Conservation (phyloP, 108 stramenopile species). For the Discostella stelligeroides region DNA sequence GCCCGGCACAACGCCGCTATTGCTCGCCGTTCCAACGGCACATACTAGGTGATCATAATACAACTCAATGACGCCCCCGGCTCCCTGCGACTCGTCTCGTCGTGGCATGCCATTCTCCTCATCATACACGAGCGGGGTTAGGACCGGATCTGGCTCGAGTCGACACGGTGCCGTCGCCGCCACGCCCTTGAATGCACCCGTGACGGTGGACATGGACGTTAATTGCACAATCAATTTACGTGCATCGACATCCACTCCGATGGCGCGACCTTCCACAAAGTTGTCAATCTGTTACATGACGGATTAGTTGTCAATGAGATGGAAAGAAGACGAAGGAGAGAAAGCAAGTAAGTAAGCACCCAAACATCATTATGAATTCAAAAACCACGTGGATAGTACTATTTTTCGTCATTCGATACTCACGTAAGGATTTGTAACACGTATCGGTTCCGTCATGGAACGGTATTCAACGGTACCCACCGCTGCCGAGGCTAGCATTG, state of each 20-base stretch:
- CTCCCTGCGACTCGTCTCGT: constrained; percentile 33
- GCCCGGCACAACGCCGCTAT: constrained; percentile 47
- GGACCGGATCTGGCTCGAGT: constrained; percentile 44
- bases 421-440: constrained; percentile 41
- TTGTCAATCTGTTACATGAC: constrained; percentile 54
- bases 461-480: constrained; percentile 76
- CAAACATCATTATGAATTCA: not conserved
- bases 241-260: constrained; percentile 42
- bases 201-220: constrained; percentile 41
- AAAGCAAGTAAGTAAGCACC: not conserved
- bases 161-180: constrained; percentile 36
- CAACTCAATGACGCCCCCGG: constrained; percentile 46
- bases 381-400: too few species aligned
- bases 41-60: constrained; percentile 58
- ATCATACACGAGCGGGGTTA: constrained; percentile 23
- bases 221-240: constrained; percentile 54
- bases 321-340: not conserved
- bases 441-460: constrained; percentile 75
- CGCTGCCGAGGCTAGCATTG: constrained; percentile 69
- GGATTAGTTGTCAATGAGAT: constrained; percentile 20
- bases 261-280: constrained; percentile 52
- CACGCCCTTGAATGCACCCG: constrained; percentile 45
- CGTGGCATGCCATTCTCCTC: constrained; percentile 28
- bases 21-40: constrained; percentile 53
- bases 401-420: not conserved